These are phyloP conservation scores for Pleomassaria siparia DNA, from an alignment of 2,329 filamentous ascomycete genomes.

Conservation along the genomic window DNA sequence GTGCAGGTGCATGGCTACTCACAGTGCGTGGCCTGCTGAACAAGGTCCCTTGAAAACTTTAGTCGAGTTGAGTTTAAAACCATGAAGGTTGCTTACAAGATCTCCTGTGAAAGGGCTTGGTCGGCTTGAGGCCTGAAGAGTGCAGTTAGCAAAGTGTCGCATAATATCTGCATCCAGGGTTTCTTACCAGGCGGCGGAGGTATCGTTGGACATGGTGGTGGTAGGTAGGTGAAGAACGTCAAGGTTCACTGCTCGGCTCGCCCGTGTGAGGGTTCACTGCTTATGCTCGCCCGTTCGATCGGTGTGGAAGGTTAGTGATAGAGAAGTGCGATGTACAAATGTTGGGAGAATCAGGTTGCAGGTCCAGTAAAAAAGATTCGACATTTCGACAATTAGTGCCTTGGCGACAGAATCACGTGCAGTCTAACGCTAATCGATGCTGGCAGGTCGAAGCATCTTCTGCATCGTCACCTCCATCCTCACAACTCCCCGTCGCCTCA, in stretches of 20 bases:
- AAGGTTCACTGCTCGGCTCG: slow-evolving; percentile 41
- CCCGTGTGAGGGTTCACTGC: slow-evolving; percentile 39
- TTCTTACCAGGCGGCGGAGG: slow-evolving; percentile 36
- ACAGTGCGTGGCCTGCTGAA: slow-evolving; percentile 19
- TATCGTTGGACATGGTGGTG: slow-evolving; percentile 31
- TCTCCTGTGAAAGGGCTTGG: slow-evolving; percentile 52
- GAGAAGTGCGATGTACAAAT: too few relatives aligned
- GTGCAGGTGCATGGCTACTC: too few relatives aligned
- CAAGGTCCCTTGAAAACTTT: too few relatives aligned
- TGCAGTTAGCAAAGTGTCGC: too few relatives aligned
- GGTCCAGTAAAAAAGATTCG: too few relatives aligned
- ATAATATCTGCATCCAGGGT: too few relatives aligned
- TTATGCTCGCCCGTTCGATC: slow-evolving; percentile 31
- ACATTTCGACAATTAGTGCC: slow-evolving; percentile 4
- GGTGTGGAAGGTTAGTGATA: slow-evolving; percentile 4
- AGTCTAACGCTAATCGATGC: slow-evolving; percentile 15
- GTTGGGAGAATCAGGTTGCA: too few relatives aligned
- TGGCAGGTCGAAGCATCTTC: slow-evolving; percentile 29
- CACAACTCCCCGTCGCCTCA: slow-evolving; percentile 28
- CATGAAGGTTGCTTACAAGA: too few relatives aligned
- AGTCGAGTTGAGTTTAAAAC: too few relatives aligned
- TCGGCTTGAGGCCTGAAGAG: slow-evolving; percentile 48
- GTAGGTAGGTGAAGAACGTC: not conserved
- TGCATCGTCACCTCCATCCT: slow-evolving; percentile 40
- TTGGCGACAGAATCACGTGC: slow-evolving; percentile 22